phyloP scores from a whole-genome alignment of 1,139 yeast species.

The Suhomyces terraborum region DNA sequence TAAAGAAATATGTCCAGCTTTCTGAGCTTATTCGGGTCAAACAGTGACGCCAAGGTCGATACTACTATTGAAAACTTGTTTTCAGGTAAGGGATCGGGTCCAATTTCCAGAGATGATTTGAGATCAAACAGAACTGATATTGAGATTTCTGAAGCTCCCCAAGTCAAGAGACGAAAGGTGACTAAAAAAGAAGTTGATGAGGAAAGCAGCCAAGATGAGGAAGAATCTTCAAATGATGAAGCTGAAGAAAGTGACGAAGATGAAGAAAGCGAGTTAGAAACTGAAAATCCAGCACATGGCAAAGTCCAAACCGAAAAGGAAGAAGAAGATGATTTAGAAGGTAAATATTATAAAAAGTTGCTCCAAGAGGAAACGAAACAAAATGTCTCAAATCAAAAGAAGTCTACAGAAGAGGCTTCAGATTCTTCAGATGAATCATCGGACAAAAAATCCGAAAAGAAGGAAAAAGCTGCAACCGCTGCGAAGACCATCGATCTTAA shows the following conservation, averaged over 20 bases:
- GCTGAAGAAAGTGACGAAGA: constrained; percentile 17
- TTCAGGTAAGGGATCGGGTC: constrained; percentile 35
- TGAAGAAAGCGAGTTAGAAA: constrained; percentile 17
- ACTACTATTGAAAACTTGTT: constrained; percentile 46
- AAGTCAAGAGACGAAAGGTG: constrained; percentile 21
- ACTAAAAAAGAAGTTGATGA: constrained; percentile 22
- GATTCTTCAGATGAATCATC: constrained; percentile 26
- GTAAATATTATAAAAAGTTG: constrained; percentile 46
- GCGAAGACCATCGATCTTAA: constrained; percentile 53
- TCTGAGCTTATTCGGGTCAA: constrained; percentile 35
- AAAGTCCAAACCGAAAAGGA: constrained; percentile 22
- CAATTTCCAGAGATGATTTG: constrained; percentile 35
- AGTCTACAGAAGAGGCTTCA: constrained; percentile 14
- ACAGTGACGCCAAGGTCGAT: constrained; percentile 33
- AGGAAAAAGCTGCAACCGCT: constrained; percentile 22
- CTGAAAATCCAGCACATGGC: constrained; percentile 23
- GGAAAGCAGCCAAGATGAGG: constrained; percentile 19
- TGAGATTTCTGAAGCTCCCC: constrained; percentile 16
- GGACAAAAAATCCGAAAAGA: constrained; percentile 24
- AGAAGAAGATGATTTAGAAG: constrained; percentile 53
- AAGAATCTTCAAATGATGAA: constrained; percentile 9
- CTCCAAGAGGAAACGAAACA: constrained; percentile 26
- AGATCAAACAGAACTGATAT: constrained; percentile 29
- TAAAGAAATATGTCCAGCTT: constrained; percentile 34
- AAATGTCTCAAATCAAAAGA: constrained; percentile 21